Conservation (phyloP, 371 early-diverging fungal genomes). For the Mortierella sp. region DNA sequence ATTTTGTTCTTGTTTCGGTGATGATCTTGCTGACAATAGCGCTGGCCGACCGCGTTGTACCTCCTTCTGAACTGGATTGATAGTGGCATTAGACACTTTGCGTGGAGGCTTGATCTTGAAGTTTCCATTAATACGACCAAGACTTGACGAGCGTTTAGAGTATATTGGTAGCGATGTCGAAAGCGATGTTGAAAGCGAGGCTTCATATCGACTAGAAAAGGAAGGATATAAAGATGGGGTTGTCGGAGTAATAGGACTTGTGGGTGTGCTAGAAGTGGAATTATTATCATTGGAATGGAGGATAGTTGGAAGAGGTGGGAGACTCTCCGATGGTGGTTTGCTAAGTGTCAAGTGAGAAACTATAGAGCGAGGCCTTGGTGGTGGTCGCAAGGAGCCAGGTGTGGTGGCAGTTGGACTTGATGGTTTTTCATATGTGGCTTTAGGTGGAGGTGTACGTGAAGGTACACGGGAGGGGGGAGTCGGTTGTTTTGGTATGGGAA, state of each 20-base stretch:
- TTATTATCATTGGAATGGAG: conserved; percentile 39
- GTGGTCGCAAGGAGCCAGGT: conserved; percentile 38
- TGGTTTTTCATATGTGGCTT: conserved; percentile 20
- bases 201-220: conserved; percentile 17
- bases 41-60: conserved; percentile 6
- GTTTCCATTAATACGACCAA: conserved; percentile 19
- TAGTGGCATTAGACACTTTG: conserved; percentile 7
- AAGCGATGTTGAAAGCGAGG: conserved; percentile 8
- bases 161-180: conserved; percentile 12
- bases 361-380: conserved; percentile 52
- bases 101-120: conserved; percentile 19
- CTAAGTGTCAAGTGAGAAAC: conserved; percentile 34
- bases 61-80: conserved; percentile 9
- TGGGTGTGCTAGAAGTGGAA: conserved; percentile 33
- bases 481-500: conserved; percentile 28
- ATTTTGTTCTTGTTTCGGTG: not conserved
- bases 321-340: conserved; percentile 44
- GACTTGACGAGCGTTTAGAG: conserved; percentile 25
- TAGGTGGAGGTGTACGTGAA: conserved; percentile 29
- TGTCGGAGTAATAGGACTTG: conserved; percentile 36
- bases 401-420: not conserved
- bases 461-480: not conserved
- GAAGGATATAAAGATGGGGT: conserved; percentile 21
- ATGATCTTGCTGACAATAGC: not conserved
- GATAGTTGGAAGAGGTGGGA: conserved; percentile 45